Evolutionary conservation across 805 yeast species (phyloP), one percentile per base, ranked within the genome.

Genomic region (Sungouiozyma intestinalis): DNA sequence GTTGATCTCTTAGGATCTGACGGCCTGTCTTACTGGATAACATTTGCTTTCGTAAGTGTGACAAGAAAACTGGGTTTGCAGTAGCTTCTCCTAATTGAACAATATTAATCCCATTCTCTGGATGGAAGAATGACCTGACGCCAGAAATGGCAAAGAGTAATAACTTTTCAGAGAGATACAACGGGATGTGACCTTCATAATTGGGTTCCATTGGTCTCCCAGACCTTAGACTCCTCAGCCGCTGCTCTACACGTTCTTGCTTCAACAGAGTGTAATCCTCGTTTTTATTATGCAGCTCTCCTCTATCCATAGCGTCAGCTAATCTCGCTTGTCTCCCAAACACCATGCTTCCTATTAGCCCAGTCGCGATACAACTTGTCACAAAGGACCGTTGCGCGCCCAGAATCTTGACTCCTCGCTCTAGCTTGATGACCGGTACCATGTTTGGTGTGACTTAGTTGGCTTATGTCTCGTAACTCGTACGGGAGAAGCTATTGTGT

Each of bases 31-130:
- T 71, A 55, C 85, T 87, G 34, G 71, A 55, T 15, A 92, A 71
- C 97, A 92, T 90, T 46, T 75, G 75, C 20, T 68, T 67, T 50
- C 85, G 77, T 44, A 92, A 62, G 14, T 69, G 63, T 16, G 68
- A 69, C 41, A 94, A 69, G 29, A 87, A 76, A 24, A 70, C 72
- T 8, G 81, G 78, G 34, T 82, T 68, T 6, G 95, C 95, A 0
- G 96, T 82, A 14, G 90, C 78, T 58, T 92, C 98, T 1, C 98
- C 98, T 50, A 84, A 67, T 33, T 84, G 87, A 17, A 81, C 87
- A 44, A 84, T 81, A 53, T 80, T 78, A 45, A 76, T 77, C 44
- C 85, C 85, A 43, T 79, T 64, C 52, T 81, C 86, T 4, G 92
- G 94, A 53, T 82, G 87, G 40, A 74, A 67, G 53, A 68, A 78